Evolutionary conservation across 2,329 filamentous ascomycete genomes (phyloP).

Genomic region (Botryotinia globosa): DNA sequence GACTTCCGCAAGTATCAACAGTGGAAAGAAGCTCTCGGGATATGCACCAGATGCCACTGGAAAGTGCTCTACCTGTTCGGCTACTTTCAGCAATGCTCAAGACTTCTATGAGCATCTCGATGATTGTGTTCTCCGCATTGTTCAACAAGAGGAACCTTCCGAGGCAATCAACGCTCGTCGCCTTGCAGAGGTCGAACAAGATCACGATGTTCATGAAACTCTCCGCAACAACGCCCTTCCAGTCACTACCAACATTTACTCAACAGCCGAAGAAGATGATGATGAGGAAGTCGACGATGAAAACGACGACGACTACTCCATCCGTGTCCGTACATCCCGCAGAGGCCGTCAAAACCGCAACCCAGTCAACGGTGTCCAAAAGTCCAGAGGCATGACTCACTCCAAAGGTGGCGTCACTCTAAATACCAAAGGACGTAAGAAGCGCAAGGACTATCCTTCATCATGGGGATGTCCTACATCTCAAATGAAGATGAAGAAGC

Average conservation of each 20-base stretch:
- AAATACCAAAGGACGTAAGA: constrained; percentile 70
- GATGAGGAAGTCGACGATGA: constrained; percentile 59
- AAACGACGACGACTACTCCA: constrained; percentile 55
- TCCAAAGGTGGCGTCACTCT: constrained; percentile 69
- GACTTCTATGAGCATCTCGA: constrained; percentile 97
- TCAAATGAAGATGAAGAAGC: constrained; percentile 98
- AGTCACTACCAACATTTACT: constrained; percentile 45
- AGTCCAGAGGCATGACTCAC: constrained; percentile 72
- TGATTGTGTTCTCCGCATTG: constrained; percentile 68
- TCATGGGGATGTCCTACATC: constrained; percentile 90
- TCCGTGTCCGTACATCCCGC: constrained; percentile 47
- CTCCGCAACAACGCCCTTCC: constrained; percentile 57
- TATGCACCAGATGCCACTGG: constrained; percentile 77
- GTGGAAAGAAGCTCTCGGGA: constrained; percentile 57
- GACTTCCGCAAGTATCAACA: constrained; percentile 41
- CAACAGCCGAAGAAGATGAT: constrained; percentile 43
- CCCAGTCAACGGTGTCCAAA: constrained; percentile 53
- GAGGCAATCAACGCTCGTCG: constrained; percentile 67
- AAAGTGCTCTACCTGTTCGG: constrained; percentile 88
- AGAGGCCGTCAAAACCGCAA: constrained; percentile 37
- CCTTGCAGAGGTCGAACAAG: constrained; percentile 63
- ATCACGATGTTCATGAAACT: constrained; percentile 59
- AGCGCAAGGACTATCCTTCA: constrained; percentile 87
- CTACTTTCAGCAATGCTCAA: constrained; percentile 80
- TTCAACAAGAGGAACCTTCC: constrained; percentile 67